These are phyloP conservation scores for Fraxinus velutina DNA, from an alignment of 305 asterid genomes.

Conservation along the genomic window DNA sequence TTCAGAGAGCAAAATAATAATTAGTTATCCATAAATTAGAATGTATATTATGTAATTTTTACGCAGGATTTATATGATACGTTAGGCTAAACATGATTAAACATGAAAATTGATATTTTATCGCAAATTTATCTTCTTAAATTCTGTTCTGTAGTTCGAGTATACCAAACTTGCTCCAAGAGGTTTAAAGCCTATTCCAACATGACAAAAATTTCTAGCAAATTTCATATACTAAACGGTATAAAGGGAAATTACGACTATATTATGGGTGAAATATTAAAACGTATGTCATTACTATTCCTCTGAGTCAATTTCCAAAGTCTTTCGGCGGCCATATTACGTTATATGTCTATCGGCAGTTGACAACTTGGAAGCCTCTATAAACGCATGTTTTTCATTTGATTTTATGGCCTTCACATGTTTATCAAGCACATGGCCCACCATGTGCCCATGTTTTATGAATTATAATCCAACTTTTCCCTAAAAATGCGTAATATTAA, in stretches of 20 bases:
- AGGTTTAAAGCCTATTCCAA: not conserved
- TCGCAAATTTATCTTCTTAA: not conserved
- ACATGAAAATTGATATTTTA: too few relatives aligned
- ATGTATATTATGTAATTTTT: not conserved
- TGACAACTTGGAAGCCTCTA: not conserved
- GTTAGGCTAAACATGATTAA: not conserved
- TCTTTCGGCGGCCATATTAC: not conserved
- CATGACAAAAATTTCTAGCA: not conserved
- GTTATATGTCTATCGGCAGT: not conserved
- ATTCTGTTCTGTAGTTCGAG: not conserved
- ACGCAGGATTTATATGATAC: not conserved
- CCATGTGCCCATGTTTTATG: constrained; percentile 25
- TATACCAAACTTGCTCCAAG: not conserved
- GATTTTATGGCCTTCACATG: not conserved
- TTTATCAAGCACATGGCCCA: constrained; percentile 1
- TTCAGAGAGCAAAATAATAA: not conserved
- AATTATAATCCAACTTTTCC: not conserved
- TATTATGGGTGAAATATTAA: not conserved
- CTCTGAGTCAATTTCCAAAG: not conserved
- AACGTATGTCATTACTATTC: not conserved
- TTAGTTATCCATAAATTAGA: not conserved
- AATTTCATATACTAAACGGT: not conserved
- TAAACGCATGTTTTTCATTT: constrained; percentile 25
- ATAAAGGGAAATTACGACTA: not conserved
- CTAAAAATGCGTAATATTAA: not conserved